Evolutionary conservation across 305 asterid species (phyloP).

Genomic region (Plantago coronopus): DNA sequence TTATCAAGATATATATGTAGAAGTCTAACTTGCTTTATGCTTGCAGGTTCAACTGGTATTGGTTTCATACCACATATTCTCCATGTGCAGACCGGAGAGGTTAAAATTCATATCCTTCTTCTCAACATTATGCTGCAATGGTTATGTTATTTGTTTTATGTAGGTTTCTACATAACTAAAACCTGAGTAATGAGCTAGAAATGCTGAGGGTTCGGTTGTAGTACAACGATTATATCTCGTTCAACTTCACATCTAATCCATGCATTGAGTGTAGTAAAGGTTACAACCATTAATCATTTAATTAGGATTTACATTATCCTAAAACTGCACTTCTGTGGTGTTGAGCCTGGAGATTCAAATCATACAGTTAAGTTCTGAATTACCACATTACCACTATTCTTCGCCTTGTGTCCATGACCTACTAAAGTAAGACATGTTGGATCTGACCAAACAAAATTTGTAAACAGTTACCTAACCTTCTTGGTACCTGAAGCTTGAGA

Average conservation of each 20-base stretch:
- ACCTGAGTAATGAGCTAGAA: too few species aligned
- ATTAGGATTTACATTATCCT: too few species aligned
- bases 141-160: not conserved
- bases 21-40: not conserved
- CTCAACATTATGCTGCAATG: not conserved
- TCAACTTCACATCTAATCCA: not conserved
- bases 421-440: too few species aligned
- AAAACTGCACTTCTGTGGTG: too few species aligned
- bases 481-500: too few species aligned
- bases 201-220: too few species aligned
- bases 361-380: too few species aligned
- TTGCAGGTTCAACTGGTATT: slow-evolving; percentile 28
- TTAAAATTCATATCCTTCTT: slow-evolving; percentile 6
- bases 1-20: not conserved
- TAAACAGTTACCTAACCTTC: too few species aligned
- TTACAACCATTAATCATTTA: not conserved
- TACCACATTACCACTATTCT: too few species aligned
- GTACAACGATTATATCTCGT: not conserved
- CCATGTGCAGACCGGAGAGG: slow-evolving; percentile 30
- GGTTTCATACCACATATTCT: slow-evolving; percentile 26
- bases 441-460: too few species aligned
- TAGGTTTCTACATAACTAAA: not conserved
- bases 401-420: too few species aligned
- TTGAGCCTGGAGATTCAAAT: too few species aligned
- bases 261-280: not conserved